Evolutionary conservation across 2,329 filamentous ascomycete genomes (phyloP), one percentile per base, ranked within the genome.

Genomic region (Dactylellina leptospora): DNA sequence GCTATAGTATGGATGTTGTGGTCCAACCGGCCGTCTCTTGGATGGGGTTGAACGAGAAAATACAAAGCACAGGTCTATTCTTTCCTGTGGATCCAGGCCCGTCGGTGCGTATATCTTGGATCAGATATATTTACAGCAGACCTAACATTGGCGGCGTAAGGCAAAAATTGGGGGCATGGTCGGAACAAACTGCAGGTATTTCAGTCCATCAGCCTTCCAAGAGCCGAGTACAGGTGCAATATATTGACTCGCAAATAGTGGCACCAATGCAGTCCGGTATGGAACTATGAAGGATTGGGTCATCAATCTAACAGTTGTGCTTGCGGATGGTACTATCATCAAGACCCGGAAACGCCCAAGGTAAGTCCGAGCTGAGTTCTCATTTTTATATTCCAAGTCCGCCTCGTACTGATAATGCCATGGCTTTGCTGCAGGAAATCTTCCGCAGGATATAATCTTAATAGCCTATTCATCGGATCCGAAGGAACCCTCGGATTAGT

Each of bases 231-330:
- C 13, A 47, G 23, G 6, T 51, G n/a, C n/a, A n/a, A n/a, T n/a
- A n/a, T n/a, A n/a, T n/a, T n/a, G n/a, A n/a, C n/a, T n/a, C n/a
- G n/a, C n/a, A n/a, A 51, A 18, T 81, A 86, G 84, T 77, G 92
- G 92, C 69, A 96, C 92, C 11, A 96, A 96, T 79, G 89, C 92
- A 13, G 96, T 96, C 82, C 85, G 92, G 66, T 96, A 96, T 79
- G 93, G 92, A 74, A 96, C 92, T 1, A 96, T 96, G 92, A 88
- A 91, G 74, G 92, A 96, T 78, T 96, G 92, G 92, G 93, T 96
- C 10, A 82, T 96, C 20, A 90, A 86, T 59, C 81, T 96, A 75
- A 96, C 92, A 0, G 91, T 96, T 2, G 92, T 96, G 9, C 84
- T 96, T 76, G 92, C 92, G 16, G 93, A 96, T 79, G 92, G 92